Evolutionary conservation across 345 rosid species (phyloP).

Genomic region (Firmiana major): DNA sequence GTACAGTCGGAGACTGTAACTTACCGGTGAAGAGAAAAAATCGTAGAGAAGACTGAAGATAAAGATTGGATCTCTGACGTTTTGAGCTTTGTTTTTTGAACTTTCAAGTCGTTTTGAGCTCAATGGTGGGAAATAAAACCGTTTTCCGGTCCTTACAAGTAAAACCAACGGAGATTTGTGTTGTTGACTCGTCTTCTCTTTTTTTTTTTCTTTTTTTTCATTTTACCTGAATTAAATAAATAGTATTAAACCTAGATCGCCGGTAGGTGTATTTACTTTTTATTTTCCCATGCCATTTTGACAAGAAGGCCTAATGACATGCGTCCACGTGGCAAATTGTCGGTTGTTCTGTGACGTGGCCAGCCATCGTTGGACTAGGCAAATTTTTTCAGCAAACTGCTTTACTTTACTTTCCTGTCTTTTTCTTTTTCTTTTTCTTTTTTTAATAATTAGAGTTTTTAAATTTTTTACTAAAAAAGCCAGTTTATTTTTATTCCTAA

Average conservation of each 20-base stretch:
- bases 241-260: not conserved
- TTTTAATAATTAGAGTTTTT: too few relatives aligned
- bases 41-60: not conserved
- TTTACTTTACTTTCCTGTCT: not conserved
- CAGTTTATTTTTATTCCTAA: too few relatives aligned
- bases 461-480: too few relatives aligned
- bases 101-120: not conserved
- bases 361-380: not conserved
- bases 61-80: constrained; percentile 7
- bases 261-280: not conserved
- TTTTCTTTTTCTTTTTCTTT: not conserved
- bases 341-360: not conserved
- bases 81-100: not conserved
- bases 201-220: not conserved
- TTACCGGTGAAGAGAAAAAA: constrained; percentile 14
- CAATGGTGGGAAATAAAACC: constrained; percentile 5
- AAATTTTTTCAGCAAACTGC: not conserved
- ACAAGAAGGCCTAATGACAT: not conserved
- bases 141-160: constrained; percentile 1
- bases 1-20: constrained; percentile 3
- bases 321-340: not conserved
- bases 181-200: constrained; percentile 9
- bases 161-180: not conserved
- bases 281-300: not conserved
- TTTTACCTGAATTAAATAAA: not conserved